phyloP scores from a whole-genome alignment of 352 stramenopile genomes.

The Globisporangium cederbergense region DNA sequence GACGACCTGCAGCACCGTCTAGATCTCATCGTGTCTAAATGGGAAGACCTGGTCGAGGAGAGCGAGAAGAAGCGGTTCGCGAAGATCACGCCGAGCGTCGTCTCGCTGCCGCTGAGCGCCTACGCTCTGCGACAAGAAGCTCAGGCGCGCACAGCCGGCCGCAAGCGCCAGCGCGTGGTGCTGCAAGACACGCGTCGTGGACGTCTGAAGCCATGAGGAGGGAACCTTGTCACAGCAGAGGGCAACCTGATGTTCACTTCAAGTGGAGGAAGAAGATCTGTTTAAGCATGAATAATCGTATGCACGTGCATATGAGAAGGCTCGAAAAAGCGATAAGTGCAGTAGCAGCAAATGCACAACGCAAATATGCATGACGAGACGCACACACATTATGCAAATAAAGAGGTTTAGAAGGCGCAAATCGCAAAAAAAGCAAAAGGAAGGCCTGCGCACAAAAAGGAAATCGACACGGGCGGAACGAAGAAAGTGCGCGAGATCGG shows the following conservation, averaged over 20 bases:
- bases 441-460: neutral
- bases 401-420: neutral
- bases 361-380: neutral
- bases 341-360: neutral
- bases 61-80: slow-evolving; percentile 13
- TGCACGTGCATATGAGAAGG: too few species aligned
- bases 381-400: neutral
- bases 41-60: slow-evolving; percentile 32
- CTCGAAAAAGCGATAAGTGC: too few species aligned
- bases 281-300: too few species aligned
- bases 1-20: slow-evolving; percentile 31
- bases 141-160: neutral
- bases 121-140: slow-evolving; percentile 18
- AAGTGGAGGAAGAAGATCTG: too few species aligned
- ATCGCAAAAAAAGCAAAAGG: neutral
- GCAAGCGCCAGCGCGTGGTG: slow-evolving; percentile 5
- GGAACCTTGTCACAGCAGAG: neutral
- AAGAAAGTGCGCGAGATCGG: neutral
- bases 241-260: too few species aligned
- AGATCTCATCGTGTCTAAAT: slow-evolving; percentile 25
- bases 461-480: too few species aligned
- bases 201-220: neutral
- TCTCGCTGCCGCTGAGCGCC: slow-evolving; percentile 29
- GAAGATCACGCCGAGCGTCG: slow-evolving; percentile 15
- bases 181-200: slow-evolving; percentile 4